Base-by-base conservation (phyloP, 371 early-diverging fungal species). In the Mortierella sp. region DNA sequence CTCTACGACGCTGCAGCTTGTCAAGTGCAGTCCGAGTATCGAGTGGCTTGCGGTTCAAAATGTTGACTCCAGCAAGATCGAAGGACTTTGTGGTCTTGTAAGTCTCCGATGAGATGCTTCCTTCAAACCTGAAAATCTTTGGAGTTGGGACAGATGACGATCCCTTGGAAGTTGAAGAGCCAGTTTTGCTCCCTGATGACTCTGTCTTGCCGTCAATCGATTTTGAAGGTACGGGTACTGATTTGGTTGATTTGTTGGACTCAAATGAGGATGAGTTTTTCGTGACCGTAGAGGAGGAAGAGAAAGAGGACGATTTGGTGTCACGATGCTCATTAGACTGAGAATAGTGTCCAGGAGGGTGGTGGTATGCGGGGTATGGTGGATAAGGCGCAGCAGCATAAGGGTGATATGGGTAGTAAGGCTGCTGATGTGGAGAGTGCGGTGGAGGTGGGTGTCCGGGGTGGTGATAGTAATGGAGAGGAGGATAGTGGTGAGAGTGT, bases 1-100 rank as follows among this genome's bases (percentile, higher is more conserved):
- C 94, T 77, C 92, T 86, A 36, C 94, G 87, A 45, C 91, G 85
- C 80, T 93, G 91, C 65, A 92, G 87, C 67, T 92, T 73, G 83
- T 93, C 93, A 52, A 92, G 88, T 10, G 90, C 92, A 0, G 92
- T 92, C 62, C 89, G 90, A 63, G 91, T 91, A 63, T 92, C 93
- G 47, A 92, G 77, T 57, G 90, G 86, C 38, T 83, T 79, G 59
- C 85, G 88, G 75, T 92, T 92, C 52, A 92, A 78, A 55, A 91
- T 91, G 66, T 88, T 89, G 53, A 89, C 88, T n/a, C 89, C 89
- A 53, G 69, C 74, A n/a, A 74, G 60, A 52, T 69, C 69, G 64
- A 79, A 79, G 3, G 80, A 79, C 58, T 79, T 79, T 66, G 80
- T 74, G 0, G 74, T 74, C 57, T 74, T 79, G 71, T 53, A 79